Conservation (phyloP, 2,329 filamentous ascomycete species). For the Verticillium klebahnii region DNA sequence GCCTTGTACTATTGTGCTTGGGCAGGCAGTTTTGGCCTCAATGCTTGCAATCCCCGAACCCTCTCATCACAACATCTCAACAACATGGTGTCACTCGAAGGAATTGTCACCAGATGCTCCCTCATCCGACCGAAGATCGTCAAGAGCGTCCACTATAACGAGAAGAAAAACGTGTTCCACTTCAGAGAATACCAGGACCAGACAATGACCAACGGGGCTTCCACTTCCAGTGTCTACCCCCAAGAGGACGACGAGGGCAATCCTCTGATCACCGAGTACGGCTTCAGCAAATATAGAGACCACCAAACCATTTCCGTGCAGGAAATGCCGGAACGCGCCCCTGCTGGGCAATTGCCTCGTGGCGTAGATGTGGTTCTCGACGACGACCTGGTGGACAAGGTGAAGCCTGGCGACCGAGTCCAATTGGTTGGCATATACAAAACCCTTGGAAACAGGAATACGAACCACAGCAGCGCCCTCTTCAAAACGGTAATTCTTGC, state of each 20-base stretch:
- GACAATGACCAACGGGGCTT: conserved; percentile 91
- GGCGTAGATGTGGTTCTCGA: conserved; percentile 96
- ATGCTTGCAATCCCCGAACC: conserved; percentile 90
- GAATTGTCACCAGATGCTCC: conserved; percentile 94
- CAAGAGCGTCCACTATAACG: conserved; percentile 95
- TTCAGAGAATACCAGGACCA: conserved; percentile 91
- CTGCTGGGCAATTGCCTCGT: conserved; percentile 88
- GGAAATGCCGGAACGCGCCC: conserved; percentile 97
- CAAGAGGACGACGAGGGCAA: conserved; percentile 92
- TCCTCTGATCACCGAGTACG: conserved; percentile 89
- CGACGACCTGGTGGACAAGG: conserved; percentile 89
- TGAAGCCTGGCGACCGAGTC: conserved; percentile 93
- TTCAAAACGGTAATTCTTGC: conserved; percentile 93
- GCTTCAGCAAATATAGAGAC: conserved; percentile 90
- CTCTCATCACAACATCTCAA: conserved; percentile 87
- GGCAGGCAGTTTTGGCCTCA: conserved; percentile 91
- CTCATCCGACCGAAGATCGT: conserved; percentile 96
- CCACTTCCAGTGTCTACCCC: conserved; percentile 88
- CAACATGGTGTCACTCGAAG: conserved; percentile 94
- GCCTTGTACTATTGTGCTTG: conserved; percentile 95
- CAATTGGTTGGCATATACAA: conserved; percentile 96
- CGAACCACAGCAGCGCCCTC: conserved; percentile 81
- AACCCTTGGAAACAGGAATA: conserved; percentile 91
- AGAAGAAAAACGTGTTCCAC: conserved; percentile 79
- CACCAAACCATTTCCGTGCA: conserved; percentile 98